A percentile compares a stretch with the other conserved stretches of the same genome.
Conservation (phyloP, 1,284 basidiomycete species). For the Coniferiporia weirii region DNA sequence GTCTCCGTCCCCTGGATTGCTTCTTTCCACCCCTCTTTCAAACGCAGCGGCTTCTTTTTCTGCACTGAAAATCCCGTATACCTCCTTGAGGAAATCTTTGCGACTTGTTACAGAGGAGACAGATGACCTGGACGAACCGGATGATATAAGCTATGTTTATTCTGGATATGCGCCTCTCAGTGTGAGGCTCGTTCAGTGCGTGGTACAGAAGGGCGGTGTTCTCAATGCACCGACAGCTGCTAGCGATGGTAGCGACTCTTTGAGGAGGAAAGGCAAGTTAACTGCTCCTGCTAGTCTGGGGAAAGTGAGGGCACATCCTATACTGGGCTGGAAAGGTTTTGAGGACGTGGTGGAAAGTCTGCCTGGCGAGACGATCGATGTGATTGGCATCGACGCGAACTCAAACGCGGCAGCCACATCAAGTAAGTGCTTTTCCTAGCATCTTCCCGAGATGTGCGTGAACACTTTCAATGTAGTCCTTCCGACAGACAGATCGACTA, state of each 20-base stretch:
- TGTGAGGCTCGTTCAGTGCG: conserved; percentile 87
- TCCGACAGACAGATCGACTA: conserved; percentile 48
- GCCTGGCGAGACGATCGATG: conserved; percentile 84
- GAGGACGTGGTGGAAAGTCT: conserved; percentile 83
- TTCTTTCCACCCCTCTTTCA: conserved; percentile 60
- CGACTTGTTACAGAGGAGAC: conserved; percentile 85
- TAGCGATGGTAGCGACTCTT: conserved; percentile 38
- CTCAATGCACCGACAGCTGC: conserved; percentile 59
- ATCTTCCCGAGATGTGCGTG: not conserved
- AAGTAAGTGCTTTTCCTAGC: conserved; percentile 34
- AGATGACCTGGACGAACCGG: conserved; percentile 70
- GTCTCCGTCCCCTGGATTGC: conserved; percentile 61
- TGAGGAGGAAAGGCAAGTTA: conserved; percentile 31
- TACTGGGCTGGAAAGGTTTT: conserved; percentile 95
- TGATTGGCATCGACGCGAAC: conserved; percentile 37
- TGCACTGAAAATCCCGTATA: conserved; percentile 62
- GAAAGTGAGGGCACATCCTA: conserved; percentile 77
- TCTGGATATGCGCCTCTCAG: conserved; percentile 96
- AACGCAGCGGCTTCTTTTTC: conserved; percentile 39
- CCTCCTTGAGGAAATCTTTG: conserved; percentile 75
- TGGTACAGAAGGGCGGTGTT: conserved; percentile 86
- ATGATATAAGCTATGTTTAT: conserved; percentile 95
- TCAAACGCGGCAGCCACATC: conserved; percentile 33
- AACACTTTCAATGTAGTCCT: conserved; percentile 8
- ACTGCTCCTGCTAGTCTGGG: conserved; percentile 29